These are phyloP conservation scores for Phytophthora litchii DNA, from an alignment of 352 stramenopile genomes.

Conservation along the genomic window DNA sequence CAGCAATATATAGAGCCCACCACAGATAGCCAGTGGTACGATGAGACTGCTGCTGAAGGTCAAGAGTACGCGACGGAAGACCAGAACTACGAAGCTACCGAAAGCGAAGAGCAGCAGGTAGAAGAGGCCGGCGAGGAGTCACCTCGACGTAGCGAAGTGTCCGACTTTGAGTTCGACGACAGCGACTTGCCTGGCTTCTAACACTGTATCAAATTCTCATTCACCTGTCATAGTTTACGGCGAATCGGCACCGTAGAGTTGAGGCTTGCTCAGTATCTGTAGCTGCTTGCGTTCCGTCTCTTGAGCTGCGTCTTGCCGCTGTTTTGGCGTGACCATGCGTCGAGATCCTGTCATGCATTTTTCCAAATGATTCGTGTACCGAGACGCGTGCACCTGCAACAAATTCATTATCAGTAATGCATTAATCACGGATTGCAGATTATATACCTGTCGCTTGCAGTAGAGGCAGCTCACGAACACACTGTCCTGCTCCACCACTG, in stretches of 20 bases:
- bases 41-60: slow-evolving; percentile 17
- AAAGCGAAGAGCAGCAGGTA: slow-evolving; percentile 7
- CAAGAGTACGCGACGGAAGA: slow-evolving; percentile 16
- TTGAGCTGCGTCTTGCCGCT: slow-evolving; percentile 41
- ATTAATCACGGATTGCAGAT: background rate
- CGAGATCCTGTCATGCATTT: slow-evolving; percentile 72
- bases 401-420: slow-evolving; percentile 1
- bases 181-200: slow-evolving; percentile 63
- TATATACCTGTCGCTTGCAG: slow-evolving; percentile 66
- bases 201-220: slow-evolving; percentile 13
- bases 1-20: slow-evolving; percentile 6
- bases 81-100: slow-evolving; percentile 7
- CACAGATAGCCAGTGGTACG: slow-evolving; percentile 11
- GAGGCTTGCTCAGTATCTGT: slow-evolving; percentile 40
- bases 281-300: slow-evolving; percentile 47
- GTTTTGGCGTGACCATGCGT: slow-evolving; percentile 46
- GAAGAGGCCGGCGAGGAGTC: slow-evolving; percentile 19
- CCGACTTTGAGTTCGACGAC: slow-evolving; percentile 65
- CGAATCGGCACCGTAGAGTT: slow-evolving; percentile 25
- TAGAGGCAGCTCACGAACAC: slow-evolving; percentile 65
- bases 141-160: slow-evolving; percentile 38
- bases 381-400: slow-evolving; percentile 62
- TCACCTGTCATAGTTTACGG: slow-evolving; percentile 9
- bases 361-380: slow-evolving; percentile 75
- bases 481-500: slow-evolving; percentile 54